Evolutionary conservation across 2,329 filamentous ascomycete species (phyloP).

Genomic region (Volutella citrinella): DNA sequence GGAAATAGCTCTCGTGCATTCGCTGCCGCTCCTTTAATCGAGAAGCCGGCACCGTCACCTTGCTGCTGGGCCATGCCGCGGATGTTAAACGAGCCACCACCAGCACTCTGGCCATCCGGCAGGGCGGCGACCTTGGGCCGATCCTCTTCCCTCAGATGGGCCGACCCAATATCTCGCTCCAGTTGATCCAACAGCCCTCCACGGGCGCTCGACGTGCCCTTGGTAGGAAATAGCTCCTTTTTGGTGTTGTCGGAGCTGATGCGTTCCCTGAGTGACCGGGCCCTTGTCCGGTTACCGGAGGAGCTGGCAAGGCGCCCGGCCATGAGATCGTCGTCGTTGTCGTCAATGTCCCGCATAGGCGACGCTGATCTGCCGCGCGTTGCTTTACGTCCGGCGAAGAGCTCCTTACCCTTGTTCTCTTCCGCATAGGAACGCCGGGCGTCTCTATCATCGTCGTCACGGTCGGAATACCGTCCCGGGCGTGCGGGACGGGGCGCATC

Average conservation of each 20-base stretch:
- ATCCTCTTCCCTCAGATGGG: constrained; percentile 34
- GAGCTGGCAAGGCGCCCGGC: constrained; percentile 29
- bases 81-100: constrained; percentile 52
- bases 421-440: constrained; percentile 28
- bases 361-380: constrained; percentile 51
- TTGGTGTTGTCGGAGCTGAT: constrained; percentile 27
- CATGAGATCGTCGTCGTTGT: constrained; percentile 40
- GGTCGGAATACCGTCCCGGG: constrained; percentile 23
- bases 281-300: constrained; percentile 31
- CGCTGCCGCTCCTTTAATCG: constrained; percentile 63
- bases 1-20: constrained; percentile 67
- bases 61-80: constrained; percentile 53
- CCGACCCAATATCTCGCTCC: constrained; percentile 37
- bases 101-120: constrained; percentile 39
- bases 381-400: constrained; percentile 50
- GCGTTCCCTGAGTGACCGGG: constrained; percentile 32
- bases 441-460: constrained; percentile 25
- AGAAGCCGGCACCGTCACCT: constrained; percentile 48
- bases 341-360: constrained; percentile 42
- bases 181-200: constrained; percentile 36
- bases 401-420: constrained; percentile 55
- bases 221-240: constrained; percentile 41
- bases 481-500: constrained; percentile 48
- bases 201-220: constrained; percentile 23
- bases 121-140: constrained; percentile 58